Evolutionary conservation across 2,329 filamentous ascomycete species (phyloP).

Genomic region (Beauveria sp.): DNA sequence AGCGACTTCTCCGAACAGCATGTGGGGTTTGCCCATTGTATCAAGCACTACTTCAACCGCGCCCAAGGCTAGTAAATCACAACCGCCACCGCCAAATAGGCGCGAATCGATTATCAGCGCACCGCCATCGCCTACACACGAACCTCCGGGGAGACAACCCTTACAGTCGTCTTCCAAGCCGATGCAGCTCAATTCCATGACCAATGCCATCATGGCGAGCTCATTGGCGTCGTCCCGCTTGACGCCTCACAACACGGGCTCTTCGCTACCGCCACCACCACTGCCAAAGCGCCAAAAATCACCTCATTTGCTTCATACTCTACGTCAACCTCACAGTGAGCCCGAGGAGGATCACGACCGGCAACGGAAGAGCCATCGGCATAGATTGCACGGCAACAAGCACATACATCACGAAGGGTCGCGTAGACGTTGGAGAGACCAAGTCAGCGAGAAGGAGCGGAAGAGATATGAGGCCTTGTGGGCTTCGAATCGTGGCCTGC

Average conservation of each 20-base stretch:
- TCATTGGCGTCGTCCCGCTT: conserved; percentile 60
- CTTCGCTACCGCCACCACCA: conserved; percentile 26
- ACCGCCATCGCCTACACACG: conserved; percentile 30
- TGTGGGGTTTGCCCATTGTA: conserved; percentile 11
- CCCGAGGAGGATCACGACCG: conserved; percentile 48
- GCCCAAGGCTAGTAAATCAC: conserved; percentile 7
- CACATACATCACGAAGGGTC: conserved; percentile 72
- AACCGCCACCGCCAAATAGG: conserved; percentile 15
- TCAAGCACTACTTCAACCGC: conserved; percentile 3
- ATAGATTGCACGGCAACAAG: conserved; percentile 47
- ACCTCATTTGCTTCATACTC: conserved; percentile 54
- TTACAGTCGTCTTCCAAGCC: conserved; percentile 24
- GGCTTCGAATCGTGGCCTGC: conserved; percentile 68
- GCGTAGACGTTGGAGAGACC: conserved; percentile 68
- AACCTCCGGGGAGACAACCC: conserved; percentile 19
- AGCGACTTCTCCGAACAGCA: conserved; percentile 6
- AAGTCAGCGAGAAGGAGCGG: conserved; percentile 63
- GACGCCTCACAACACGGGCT: conserved; percentile 32
- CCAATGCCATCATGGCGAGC: conserved; percentile 67
- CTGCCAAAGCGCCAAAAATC: conserved; percentile 37
- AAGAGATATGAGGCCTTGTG: conserved; percentile 78
- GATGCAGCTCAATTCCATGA: conserved; percentile 56
- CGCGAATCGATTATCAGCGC: conserved; percentile 19
- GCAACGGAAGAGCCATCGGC: conserved; percentile 41
- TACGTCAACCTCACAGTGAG: conserved; percentile 47